A percentile compares a stretch with the other conserved stretches of the same genome.
Evolutionary conservation across 2,329 filamentous ascomycete genomes (phyloP).

Genomic region (Cadophora sp.): DNA sequence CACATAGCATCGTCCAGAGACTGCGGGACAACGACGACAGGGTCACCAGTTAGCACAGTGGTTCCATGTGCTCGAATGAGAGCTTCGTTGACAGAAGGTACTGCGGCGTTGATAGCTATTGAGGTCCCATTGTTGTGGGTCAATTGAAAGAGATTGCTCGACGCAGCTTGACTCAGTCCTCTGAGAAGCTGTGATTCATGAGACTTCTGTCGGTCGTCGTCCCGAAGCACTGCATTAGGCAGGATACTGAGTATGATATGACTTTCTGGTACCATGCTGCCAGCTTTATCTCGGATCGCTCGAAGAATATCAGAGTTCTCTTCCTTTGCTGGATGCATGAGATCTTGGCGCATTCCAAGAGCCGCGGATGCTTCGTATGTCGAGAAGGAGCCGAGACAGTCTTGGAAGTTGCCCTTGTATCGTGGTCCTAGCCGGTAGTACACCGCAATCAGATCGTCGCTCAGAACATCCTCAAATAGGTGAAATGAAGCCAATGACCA

Average conservation of each 20-base stretch:
- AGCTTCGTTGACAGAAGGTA: slow-evolving; percentile 88
- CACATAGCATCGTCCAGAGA: slow-evolving; percentile 91
- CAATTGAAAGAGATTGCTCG: slow-evolving; percentile 70
- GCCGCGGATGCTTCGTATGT: slow-evolving; percentile 94
- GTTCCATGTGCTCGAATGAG: slow-evolving; percentile 82
- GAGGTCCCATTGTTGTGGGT: slow-evolving; percentile 77
- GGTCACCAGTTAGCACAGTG: slow-evolving; percentile 81
- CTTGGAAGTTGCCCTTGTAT: slow-evolving; percentile 96
- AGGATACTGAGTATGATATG: slow-evolving; percentile 85
- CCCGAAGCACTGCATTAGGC: slow-evolving; percentile 79
- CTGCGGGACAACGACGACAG: slow-evolving; percentile 81
- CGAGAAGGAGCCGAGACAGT: slow-evolving; percentile 93
- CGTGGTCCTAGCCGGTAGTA: slow-evolving; percentile 88
- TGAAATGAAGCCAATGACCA: slow-evolving; percentile 93
- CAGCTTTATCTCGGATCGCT: slow-evolving; percentile 86
- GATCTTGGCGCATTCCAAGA: slow-evolving; percentile 89
- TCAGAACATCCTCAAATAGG: slow-evolving; percentile 84
- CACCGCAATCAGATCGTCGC: slow-evolving; percentile 90
- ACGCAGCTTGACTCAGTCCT: slow-evolving; percentile 75
- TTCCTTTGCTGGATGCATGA: slow-evolving; percentile 86
- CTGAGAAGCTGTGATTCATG: slow-evolving; percentile 79
- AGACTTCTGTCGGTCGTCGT: slow-evolving; percentile 75
- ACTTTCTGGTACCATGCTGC: slow-evolving; percentile 79
- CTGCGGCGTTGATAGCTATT: slow-evolving; percentile 85
- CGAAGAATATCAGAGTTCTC: slow-evolving; percentile 90